Evolutionary conservation across 73 alveolate genomes (phyloP).

Genomic region (Paramecium bursaria): DNA sequence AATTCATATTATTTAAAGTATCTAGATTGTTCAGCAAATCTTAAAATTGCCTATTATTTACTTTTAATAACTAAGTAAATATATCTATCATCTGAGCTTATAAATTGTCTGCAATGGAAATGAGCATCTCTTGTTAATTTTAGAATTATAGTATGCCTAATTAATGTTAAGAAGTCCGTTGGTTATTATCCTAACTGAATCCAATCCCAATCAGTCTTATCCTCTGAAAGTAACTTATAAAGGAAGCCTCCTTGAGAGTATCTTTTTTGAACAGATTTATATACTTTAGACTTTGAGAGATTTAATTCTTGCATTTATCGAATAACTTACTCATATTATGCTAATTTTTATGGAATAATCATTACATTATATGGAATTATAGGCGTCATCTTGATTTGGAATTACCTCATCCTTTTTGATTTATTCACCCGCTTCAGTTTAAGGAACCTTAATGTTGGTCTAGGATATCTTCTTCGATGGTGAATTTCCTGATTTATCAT

Average conservation of each 20-base stretch:
- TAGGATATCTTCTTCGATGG: too few species aligned
- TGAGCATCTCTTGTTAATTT: conserved; percentile 60
- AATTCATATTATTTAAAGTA: conserved; percentile 58
- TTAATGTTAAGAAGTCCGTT: conserved; percentile 58
- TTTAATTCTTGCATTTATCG: too few species aligned
- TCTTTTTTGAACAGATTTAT: background rate
- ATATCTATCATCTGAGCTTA: conserved; percentile 54
- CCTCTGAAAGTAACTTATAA: conserved; percentile 16
- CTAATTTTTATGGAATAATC: too few species aligned
- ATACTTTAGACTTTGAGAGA: too few species aligned
- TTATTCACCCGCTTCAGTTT: too few species aligned
- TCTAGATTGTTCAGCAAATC: conserved; percentile 50
- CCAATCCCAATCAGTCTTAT: conserved; percentile 60
- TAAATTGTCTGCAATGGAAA: conserved; percentile 57
- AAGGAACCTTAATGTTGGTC: too few species aligned
- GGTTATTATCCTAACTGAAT: conserved; percentile 25
- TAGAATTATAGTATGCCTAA: conserved; percentile 54
- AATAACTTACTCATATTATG: too few species aligned
- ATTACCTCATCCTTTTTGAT: too few species aligned
- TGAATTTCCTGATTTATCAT: too few species aligned
- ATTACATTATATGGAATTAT: too few species aligned
- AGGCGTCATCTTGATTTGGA: too few species aligned
- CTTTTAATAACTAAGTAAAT: conserved; percentile 59
- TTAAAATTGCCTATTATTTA: conserved; percentile 3
- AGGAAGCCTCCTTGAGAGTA: conserved; percentile 44